Evolutionary conservation across 305 asterid genomes (phyloP), one percentile per base, ranked within the genome.

Genomic region (Fraxinus baroniana): DNA sequence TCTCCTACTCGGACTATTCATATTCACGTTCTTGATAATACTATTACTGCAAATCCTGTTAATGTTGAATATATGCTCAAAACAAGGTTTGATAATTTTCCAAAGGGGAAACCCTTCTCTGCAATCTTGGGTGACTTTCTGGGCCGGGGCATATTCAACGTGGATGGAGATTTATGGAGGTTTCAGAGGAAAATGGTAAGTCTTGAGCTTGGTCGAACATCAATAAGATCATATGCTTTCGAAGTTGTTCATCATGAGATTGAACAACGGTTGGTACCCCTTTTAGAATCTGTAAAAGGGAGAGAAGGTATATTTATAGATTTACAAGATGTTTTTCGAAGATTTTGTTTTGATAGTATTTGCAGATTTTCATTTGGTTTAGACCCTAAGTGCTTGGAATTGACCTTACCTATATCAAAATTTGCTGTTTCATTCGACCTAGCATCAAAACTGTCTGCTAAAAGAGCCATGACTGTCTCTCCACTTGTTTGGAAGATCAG

Each of bases 91-190:
- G 87, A 86, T 1, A 86, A 86, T 79, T 86, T 78, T 73, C 89
- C 89, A 3, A 87, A 87, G 52, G 89, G 89, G 15, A 87, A 87
- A 20, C 81, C 81, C 1, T 87, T 87, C 64, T 82, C 86, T 9
- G 76, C 86, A 1, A 24, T 87, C 49, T 37, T 87, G 39, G 89
- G 89, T 9, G 89, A 87, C 83, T 84, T 87, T 35, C 80, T 87
- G 30, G 89, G 89, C 3, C 79, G 78, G 3, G 89, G 89, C n/a
- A 87, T 87, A 15, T 87, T 87, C 84, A 84, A 84, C 9, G 89
- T 87, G 7, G 89, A 87, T 49, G 89, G 89, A 0, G 87, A 87
- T 28, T 80, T 80, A 0, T 87, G 89, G 89, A 82, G 68, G 37
- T 82, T 87, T 32, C 89, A 87, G 35, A 85, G 86, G 49, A 87